phyloP scores from a whole-genome alignment of 371 early-diverging fungal genomes.

The Parasitella parasitica region DNA sequence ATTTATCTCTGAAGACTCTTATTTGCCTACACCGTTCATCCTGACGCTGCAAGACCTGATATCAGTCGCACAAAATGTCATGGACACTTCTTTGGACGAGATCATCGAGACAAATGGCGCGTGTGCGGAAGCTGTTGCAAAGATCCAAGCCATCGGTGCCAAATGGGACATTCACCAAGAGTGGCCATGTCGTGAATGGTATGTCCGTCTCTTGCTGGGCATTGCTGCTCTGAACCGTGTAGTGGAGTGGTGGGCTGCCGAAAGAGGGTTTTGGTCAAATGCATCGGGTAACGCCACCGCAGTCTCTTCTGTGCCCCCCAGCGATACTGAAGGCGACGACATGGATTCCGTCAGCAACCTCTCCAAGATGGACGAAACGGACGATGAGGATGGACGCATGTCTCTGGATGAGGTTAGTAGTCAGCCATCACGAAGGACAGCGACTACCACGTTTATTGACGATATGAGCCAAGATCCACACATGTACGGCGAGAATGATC shows the following conservation, averaged over 20 bases:
- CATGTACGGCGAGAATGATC: neutral
- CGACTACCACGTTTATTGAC: neutral
- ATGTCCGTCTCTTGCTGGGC: conserved; percentile 53
- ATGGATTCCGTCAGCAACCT: conserved; percentile 25
- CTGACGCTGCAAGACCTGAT: conserved; percentile 60
- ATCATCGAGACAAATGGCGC: conserved; percentile 51
- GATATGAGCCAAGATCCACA: neutral
- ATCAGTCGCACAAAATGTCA: conserved; percentile 52
- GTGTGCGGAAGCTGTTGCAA: conserved; percentile 49
- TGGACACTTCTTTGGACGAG: conserved; percentile 55
- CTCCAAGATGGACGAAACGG: conserved; percentile 22
- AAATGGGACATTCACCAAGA: conserved; percentile 57
- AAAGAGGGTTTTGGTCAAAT: conserved; percentile 47
- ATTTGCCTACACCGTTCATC: conserved; percentile 62
- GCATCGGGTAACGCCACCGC: neutral
- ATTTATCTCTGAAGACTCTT: conserved; percentile 59
- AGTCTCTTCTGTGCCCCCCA: conserved; percentile 11
- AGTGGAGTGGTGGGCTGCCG: conserved; percentile 66
- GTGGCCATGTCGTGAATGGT: conserved; percentile 63
- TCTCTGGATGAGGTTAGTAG: conserved; percentile 11
- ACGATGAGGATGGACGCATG: conserved; percentile 22
- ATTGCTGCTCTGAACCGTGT: conserved; percentile 63
- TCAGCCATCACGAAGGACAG: neutral
- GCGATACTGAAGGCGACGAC: conserved; percentile 27
- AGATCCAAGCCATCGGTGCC: conserved; percentile 47